Conservation (phyloP, 1,284 basidiomycete genomes). For the Irpex rosettiformis region DNA sequence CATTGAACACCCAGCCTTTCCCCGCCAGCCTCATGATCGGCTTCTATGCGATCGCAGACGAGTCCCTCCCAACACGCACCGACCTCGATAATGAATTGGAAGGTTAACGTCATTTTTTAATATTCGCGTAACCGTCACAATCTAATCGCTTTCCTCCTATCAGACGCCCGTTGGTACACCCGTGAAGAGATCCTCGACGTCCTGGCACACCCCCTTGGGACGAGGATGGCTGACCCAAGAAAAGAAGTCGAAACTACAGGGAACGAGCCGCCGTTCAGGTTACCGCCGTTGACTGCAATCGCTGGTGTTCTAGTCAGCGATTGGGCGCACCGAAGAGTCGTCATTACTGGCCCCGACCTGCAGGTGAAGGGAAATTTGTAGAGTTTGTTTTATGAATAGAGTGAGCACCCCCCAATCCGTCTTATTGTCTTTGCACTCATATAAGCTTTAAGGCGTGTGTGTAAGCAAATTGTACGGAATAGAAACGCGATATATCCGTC, state of each 20-base stretch:
- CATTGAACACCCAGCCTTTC: constrained; percentile 55
- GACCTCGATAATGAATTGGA: constrained; percentile 96
- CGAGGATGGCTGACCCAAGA: constrained; percentile 56
- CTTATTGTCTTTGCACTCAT: background rate
- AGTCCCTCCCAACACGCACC: constrained; percentile 69
- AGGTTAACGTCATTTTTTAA: constrained; percentile 40
- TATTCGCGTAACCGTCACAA: background rate
- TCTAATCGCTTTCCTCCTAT: background rate
- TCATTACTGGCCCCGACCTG: constrained; percentile 9
- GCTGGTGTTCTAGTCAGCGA: constrained; percentile 62
- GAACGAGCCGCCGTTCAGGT: constrained; percentile 49
- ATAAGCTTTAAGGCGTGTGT: background rate
- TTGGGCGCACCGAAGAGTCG: constrained; percentile 51
- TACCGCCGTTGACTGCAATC: constrained; percentile 63
- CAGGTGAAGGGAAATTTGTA: constrained; percentile 25
- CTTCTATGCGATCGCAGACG: constrained; percentile 78
- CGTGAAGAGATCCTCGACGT: constrained; percentile 65
- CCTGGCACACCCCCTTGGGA: constrained; percentile 51
- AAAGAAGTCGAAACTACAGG: constrained; percentile 28
- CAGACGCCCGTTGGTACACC: constrained; percentile 86
- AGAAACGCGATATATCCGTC: too few species aligned
- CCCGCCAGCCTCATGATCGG: constrained; percentile 92
- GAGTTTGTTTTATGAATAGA: background rate
- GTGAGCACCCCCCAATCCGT: background rate
- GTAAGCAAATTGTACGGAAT: background rate